Conservation (phyloP, 2,329 filamentous ascomycete species). For the Sporothrix phasma region DNA sequence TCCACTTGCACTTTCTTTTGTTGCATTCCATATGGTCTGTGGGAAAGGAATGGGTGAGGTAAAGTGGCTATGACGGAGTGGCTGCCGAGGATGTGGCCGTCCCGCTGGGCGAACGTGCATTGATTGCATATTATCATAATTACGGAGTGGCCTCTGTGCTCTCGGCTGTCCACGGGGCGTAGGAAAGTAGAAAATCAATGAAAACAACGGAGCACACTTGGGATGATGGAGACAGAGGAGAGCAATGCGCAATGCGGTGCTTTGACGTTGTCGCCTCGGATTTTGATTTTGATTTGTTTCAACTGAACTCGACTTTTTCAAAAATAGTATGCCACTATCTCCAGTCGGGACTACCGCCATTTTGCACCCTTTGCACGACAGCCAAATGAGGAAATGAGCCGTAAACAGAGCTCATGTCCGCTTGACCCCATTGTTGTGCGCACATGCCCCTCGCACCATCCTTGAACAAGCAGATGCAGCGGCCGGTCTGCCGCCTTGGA, state of each 20-base stretch:
- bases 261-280: not conserved
- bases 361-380: no score
- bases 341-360: not conserved
- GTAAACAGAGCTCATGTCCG: not conserved
- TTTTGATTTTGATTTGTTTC: not conserved
- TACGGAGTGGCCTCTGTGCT: no score
- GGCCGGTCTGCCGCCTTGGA: not conserved
- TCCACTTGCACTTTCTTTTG: not conserved
- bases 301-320: not conserved
- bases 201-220: not conserved
- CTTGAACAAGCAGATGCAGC: not conserved
- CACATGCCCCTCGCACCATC: not conserved
- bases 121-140: no score
- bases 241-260: no score
- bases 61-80: not conserved
- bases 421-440: not conserved
- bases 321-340: not conserved
- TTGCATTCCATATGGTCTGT: no score
- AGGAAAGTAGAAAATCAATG: not conserved
- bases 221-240: no score
- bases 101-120: no score
- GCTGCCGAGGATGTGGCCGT: not conserved
- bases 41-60: slow-evolving; percentile 4
- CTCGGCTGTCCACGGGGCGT: no score
- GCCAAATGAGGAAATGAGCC: not conserved